phyloP scores from a whole-genome alignment of 2,329 filamentous ascomycete genomes.

The Neofusicoccum kwambonambiense region DNA sequence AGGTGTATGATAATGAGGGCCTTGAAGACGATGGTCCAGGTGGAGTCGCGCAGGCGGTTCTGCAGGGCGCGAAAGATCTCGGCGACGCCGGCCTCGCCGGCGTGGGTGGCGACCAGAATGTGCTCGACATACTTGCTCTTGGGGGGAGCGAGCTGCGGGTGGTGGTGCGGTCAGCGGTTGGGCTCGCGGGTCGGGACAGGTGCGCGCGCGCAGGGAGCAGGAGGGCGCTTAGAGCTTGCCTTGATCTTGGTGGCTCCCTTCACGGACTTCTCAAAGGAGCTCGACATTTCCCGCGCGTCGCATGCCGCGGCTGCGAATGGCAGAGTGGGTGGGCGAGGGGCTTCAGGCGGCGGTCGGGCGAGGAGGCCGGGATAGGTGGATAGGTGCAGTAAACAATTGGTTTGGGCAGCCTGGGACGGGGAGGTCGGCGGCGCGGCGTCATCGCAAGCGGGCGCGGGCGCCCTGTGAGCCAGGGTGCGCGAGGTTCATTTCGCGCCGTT shows the following conservation, averaged over 20 bases:
- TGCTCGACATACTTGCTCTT: constrained; percentile 99
- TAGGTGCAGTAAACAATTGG: constrained; percentile 12
- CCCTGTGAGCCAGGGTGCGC: background rate
- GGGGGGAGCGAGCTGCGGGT: constrained; percentile 76
- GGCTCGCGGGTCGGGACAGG: constrained; percentile 5
- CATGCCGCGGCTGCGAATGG: constrained; percentile 15
- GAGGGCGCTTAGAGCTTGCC: constrained; percentile 48
- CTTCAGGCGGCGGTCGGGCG: constrained; percentile 1
- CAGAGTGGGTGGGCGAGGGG: background rate
- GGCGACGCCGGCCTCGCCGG: constrained; percentile 88
- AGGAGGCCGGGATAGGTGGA: constrained; percentile 4
- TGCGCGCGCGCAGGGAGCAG: constrained; percentile 11
- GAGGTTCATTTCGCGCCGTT: background rate
- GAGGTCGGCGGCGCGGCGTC: constrained; percentile 15
- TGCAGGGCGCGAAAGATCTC: constrained; percentile 94
- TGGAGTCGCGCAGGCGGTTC: constrained; percentile 85
- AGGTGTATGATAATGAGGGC: constrained; percentile 91
- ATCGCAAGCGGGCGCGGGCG: constrained; percentile 3
- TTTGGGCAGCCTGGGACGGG: constrained; percentile 1
- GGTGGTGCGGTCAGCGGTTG: constrained; percentile 24
- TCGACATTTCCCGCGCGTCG: constrained; percentile 59
- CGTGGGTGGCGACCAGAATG: constrained; percentile 91
- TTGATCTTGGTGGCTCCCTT: constrained; percentile 99
- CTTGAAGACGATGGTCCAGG: constrained; percentile 99
- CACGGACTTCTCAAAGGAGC: constrained; percentile 97